Base-by-base conservation (phyloP, 257 asterid species). In the Rhazya stricta region DNA sequence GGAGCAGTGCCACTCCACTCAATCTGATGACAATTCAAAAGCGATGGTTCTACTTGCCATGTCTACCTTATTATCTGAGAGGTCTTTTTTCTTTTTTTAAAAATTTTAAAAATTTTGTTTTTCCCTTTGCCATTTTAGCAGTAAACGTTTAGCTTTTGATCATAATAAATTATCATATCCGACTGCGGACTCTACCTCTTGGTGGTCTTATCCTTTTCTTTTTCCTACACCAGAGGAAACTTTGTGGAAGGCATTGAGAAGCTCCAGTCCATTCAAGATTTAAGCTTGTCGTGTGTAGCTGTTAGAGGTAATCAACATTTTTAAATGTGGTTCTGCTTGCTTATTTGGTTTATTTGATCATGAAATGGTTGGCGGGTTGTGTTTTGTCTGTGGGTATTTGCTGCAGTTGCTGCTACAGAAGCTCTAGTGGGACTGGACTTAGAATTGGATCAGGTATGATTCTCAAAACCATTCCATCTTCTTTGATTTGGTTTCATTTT, bases 401-500 rank as follows among this genome's bases (percentile, higher is more conserved):
- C 78, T 89, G 85, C 85, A 94, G 99, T 92, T 89, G 97, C 97
- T 76, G 96, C 96, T 72, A 75, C 88, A 1, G 99, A 94, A 88
- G 97, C 99, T 72, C 76, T 92, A n/a, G 91, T 81, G 41, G 99
- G 99, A 70, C 78, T 92, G 72, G 77, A 87, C 81, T 82, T 94
- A 27, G 95, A 92, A 86, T 76, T 72, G 50, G 85, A 85, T 75
- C 82, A 78, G 79, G 99, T 71, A 85, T 9, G 45, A 29, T 7
- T 74, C 46, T 45, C 23, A 39, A n/a, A 62, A 30, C 6, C 30
- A 46, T 50, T 46, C n/a, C n/a, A 32, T 74, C 21, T 72, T 13
- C 21, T n/a, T 2, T 7, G 45, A 11, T 56, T 57, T 36, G 3
- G 30, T 16, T 37, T 67, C 74, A 68, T 13, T 74, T 76, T 73